Base-by-base conservation (phyloP, 352 stramenopile species). In the Phytophthora boehmeriae region DNA sequence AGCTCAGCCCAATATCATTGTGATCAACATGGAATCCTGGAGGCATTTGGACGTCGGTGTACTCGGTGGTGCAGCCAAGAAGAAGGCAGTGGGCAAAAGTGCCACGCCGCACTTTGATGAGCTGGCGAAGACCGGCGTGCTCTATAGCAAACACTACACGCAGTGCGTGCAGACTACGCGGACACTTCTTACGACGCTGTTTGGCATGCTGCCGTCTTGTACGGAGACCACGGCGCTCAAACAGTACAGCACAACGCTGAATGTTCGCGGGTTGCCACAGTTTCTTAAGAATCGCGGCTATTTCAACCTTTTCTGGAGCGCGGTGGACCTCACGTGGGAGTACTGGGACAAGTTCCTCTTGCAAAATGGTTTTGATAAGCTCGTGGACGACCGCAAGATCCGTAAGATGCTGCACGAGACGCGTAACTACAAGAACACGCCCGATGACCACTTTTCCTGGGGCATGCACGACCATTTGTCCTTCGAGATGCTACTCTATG, bases 21-120 rank as follows among this genome's bases (percentile, higher is more conserved):
- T 92, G 25, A 69, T 91, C 56, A 88, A 89, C 38, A 88, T 92
- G 74, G 82, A 88, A 48, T 89, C 79, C 9, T 92, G 77, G 77
- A 73, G 80, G 2, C 72, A 80, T 30, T 48, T 88, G n/a, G 80
- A 92, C 47, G 76, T 88, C 5, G 79, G 82, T 22, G 82, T 89
- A n/a, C 63, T 91, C 0, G 82, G 79, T 34, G 81, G 71, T 11
- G 67, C 76, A 4, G 59, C 57, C 14, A 82, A 85, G 46, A 86
- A 86, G 36, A 68, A 75, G 28, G 34, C 56, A 13, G 76, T 55
- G 16, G 71, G 76, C 14, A 76, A 86, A 52, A 81, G 68, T 9
- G 79, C 73, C 23, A 91, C 81, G 8, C 81, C 81, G 4, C 63
- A 75, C 30, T 91, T 91, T 36, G 82, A 91, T 27, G 70, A 69